Evolutionary conservation across 805 yeast genomes (phyloP).

Genomic region (Saccharomycopsis javanensis): DNA sequence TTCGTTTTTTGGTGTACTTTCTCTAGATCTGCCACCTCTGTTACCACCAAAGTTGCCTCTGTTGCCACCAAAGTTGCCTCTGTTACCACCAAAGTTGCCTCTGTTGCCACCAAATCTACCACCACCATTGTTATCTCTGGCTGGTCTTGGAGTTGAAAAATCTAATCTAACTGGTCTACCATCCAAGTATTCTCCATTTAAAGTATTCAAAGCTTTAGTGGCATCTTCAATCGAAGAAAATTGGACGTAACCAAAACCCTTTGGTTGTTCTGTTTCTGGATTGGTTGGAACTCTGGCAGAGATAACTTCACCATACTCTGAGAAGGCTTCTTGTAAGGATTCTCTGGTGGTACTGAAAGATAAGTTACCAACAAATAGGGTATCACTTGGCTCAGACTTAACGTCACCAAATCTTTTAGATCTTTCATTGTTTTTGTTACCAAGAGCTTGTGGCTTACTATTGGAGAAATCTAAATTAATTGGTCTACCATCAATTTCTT

Average conservation of each 20-base stretch:
- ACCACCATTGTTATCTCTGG: constrained; percentile 26
- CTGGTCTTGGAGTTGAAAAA: constrained; percentile 82
- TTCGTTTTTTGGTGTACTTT: constrained; percentile 38
- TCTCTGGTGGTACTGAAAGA: constrained; percentile 87
- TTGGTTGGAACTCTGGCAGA: constrained; percentile 95
- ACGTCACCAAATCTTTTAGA: constrained; percentile 87
- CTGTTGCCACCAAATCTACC: constrained; percentile 38
- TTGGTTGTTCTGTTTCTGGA: constrained; percentile 97
- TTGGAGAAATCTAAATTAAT: constrained; percentile 88
- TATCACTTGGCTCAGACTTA: constrained; percentile 88
- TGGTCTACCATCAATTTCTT: constrained; percentile 95
- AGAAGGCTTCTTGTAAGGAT: constrained; percentile 59
- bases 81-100: constrained; percentile 29
- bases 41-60: constrained; percentile 26
- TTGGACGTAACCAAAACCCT: constrained; percentile 98
- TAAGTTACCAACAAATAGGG: constrained; percentile 91
- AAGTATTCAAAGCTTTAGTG: constrained; percentile 71
- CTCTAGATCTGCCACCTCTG: constrained; percentile 43
- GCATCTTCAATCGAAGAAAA: constrained; percentile 83
- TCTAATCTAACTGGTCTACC: constrained; percentile 95
- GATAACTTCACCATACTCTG: constrained; percentile 69
- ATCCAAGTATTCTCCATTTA: constrained; percentile 81
- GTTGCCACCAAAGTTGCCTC: constrained; percentile 26
- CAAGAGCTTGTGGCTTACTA: constrained; percentile 53
- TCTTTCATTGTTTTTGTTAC: constrained; percentile 55